Base-by-base conservation (phyloP, 2,329 filamentous ascomycete species). In the Canariomyces notabilis region DNA sequence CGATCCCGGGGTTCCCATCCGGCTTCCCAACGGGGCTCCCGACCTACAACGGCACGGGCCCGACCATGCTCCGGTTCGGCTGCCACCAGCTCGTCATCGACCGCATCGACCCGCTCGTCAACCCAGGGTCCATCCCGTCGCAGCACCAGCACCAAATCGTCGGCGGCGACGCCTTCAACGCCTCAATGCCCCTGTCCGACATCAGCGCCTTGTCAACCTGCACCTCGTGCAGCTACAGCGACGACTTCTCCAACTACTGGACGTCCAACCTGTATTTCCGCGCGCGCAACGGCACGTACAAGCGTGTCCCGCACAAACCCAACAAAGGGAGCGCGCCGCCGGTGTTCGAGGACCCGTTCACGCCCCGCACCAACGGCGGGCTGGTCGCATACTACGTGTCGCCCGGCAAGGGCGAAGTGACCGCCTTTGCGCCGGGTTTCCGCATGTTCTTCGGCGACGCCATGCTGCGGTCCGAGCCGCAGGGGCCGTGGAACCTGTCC, bases 91-190 rank as follows among this genome's bases (percentile, higher is more conserved):
- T 76, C 51, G 77, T 77, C 45, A 65, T 80, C 41, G 61, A 65
- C 54, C 56, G 63, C 0, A 55, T 64, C 26, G 63, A 64, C 48
- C 63, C 62, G 6, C 56, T 65, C 3, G 62, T 65, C 35, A 64
- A 64, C 53, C 62, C 62, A 6, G 76, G 76, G 2, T 35, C 48
- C 4, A 66, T 76, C 33, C 73, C 77, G 3, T 70, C 75, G 3
- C 61, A 64, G 6, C 77, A 82, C 61, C 68, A 77, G 5, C 79
- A 81, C 59, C 76, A 73, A 37, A 73, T 82, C 46, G 70, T 75
- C 42, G 77, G 80, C 46, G 67, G 67, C 15, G 66, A 70, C 49
- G 63, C 64, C 2, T 71, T 71, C 63, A 69, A 70, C 49, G 61
- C 64, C 0, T 61, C 66, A 12, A 70, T 71, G 67, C 63, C 63